Conservation (phyloP, 2,329 filamentous ascomycete species). For the Neodidymelliopsis sp. region DNA sequence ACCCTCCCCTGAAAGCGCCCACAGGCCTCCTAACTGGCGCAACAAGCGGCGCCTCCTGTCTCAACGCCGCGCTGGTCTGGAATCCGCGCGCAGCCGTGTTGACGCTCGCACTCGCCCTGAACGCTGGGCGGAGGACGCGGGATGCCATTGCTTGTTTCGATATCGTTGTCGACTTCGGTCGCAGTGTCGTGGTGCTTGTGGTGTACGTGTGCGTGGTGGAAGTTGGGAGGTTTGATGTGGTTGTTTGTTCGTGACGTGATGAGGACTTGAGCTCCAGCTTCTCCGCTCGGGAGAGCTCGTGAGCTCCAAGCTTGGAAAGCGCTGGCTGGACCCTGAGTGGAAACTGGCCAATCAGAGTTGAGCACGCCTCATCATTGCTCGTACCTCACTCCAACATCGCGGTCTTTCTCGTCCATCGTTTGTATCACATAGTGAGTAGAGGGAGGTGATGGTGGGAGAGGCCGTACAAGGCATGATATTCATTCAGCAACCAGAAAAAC, state of each 20-base stretch:
- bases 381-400: no score
- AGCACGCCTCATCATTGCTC: background rate
- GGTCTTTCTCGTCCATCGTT: no score
- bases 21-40: conserved; percentile 68
- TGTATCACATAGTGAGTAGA: background rate
- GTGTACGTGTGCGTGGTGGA: background rate
- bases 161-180: background rate
- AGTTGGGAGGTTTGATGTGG: background rate
- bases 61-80: conserved; percentile 49
- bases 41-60: conserved; percentile 44
- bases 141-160: conserved; percentile 52
- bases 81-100: conserved; percentile 48
- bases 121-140: conserved; percentile 50
- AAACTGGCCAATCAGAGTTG: conserved; percentile 1
- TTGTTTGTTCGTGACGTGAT: conserved; percentile 19
- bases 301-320: conserved; percentile 6
- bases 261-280: conserved; percentile 14
- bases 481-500: background rate
- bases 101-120: conserved; percentile 44
- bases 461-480: background rate
- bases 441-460: background rate
- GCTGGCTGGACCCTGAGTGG: background rate
- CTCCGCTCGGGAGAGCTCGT: conserved; percentile 15
- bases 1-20: conserved; percentile 77
- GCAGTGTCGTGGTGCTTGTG: background rate